A percentile compares a stretch with the other conserved stretches of the same genome.
These are phyloP conservation scores for Keqinozyma sinolaborantium DNA, from an alignment of 1,139 yeast species.

Conservation along the genomic window DNA sequence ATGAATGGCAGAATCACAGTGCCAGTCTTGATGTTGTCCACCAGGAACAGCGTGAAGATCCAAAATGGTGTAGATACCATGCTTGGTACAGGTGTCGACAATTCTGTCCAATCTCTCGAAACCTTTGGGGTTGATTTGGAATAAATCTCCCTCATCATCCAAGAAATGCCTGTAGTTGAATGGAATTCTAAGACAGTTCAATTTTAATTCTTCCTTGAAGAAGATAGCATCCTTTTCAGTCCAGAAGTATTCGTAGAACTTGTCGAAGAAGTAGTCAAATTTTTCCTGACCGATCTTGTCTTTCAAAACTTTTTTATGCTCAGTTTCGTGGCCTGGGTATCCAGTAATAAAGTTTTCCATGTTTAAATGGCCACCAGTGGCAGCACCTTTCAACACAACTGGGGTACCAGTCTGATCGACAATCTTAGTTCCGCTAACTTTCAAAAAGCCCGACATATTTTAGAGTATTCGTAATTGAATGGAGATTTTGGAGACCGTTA, in stretches of 20 bases:
- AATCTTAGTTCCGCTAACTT: slow-evolving; percentile 32
- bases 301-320: slow-evolving; percentile 34
- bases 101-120: slow-evolving; percentile 37
- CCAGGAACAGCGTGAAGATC: slow-evolving; percentile 47
- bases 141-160: slow-evolving; percentile 37
- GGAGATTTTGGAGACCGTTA: too few species aligned
- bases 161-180: slow-evolving; percentile 45
- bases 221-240: slow-evolving; percentile 41
- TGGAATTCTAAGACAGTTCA: slow-evolving; percentile 44
- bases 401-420: slow-evolving; percentile 30
- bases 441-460: slow-evolving; percentile 17
- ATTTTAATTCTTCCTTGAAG: slow-evolving; percentile 30
- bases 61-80: slow-evolving; percentile 39
- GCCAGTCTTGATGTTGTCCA: slow-evolving; percentile 52
- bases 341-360: slow-evolving; percentile 53
- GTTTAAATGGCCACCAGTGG: slow-evolving; percentile 44
- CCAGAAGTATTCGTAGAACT: slow-evolving; percentile 47
- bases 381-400: slow-evolving; percentile 36
- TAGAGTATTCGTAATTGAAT: too few species aligned
- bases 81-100: slow-evolving; percentile 33
- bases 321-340: slow-evolving; percentile 46
- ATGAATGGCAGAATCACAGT: slow-evolving; percentile 40
- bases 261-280: slow-evolving; percentile 40
- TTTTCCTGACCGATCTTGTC: slow-evolving; percentile 38
- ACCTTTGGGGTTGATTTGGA: slow-evolving; percentile 34